Evolutionary conservation across 1,284 basidiomycete species (phyloP).

Genomic region (Rhodotorula sp.): DNA sequence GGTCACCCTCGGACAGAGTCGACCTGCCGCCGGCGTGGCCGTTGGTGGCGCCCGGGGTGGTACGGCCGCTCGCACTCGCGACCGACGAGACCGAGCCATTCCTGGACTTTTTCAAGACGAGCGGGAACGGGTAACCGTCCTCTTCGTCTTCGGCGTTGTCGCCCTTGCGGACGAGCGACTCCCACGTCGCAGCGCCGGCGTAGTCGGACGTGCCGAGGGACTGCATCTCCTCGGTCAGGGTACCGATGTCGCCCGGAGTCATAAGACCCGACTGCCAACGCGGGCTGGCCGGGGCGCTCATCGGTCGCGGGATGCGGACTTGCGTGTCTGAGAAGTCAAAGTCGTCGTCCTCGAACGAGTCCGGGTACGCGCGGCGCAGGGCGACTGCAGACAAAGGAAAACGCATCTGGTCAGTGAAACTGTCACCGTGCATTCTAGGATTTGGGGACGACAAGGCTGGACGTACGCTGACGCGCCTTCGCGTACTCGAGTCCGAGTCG

Average conservation of each 20-base stretch:
- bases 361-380: slow-evolving; percentile 88
- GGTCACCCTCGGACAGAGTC: slow-evolving; percentile 77
- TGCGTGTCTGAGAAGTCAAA: slow-evolving; percentile 63
- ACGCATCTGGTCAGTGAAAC: neutral
- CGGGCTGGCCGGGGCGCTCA: slow-evolving; percentile 83
- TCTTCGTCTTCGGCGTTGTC: slow-evolving; percentile 69
- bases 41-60: slow-evolving; percentile 69
- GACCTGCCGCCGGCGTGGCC: slow-evolving; percentile 52
- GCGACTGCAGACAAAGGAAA: slow-evolving; percentile 12
- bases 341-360: slow-evolving; percentile 71
- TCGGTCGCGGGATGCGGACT: slow-evolving; percentile 62
- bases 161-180: slow-evolving; percentile 41
- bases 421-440: neutral
- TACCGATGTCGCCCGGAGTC: slow-evolving; percentile 90
- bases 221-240: slow-evolving; percentile 80
- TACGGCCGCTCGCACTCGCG: slow-evolving; percentile 64
- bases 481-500: slow-evolving; percentile 93
- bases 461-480: slow-evolving; percentile 86
- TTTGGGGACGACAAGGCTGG: no score
- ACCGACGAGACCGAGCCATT: slow-evolving; percentile 62
- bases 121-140: slow-evolving; percentile 75
- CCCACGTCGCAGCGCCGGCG: slow-evolving; percentile 25
- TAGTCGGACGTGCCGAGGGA: slow-evolving; percentile 81
- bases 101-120: slow-evolving; percentile 65
- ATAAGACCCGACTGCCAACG: slow-evolving; percentile 62